Evolutionary conservation across 345 rosid species (phyloP).

Genomic region (Corchorus capsularis): DNA sequence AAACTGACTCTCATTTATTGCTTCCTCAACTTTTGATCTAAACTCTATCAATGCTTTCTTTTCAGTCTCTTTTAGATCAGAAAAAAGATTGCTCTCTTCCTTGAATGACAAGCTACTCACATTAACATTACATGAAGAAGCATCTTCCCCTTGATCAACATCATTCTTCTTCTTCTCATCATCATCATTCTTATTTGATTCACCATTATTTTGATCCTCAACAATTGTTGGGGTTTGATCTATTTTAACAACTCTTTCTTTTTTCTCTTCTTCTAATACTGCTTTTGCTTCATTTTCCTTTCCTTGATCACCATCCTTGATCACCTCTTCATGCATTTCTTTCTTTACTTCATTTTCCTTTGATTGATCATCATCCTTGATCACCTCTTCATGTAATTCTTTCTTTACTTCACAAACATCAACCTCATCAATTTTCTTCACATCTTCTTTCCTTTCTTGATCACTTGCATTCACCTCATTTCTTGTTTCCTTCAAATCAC

Average conservation of each 20-base stretch:
- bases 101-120: conserved; percentile 23
- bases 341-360: not conserved
- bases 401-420: not conserved
- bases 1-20: conserved; percentile 26
- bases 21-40: conserved; percentile 33
- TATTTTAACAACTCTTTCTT: not conserved
- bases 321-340: not conserved
- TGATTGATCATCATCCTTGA: not conserved
- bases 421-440: not conserved
- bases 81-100: conserved; percentile 21
- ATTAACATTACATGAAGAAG: conserved; percentile 4
- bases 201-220: not conserved
- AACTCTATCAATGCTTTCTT: conserved; percentile 31
- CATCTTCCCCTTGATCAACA: not conserved
- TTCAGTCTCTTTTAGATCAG: conserved; percentile 32
- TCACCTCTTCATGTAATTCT: not conserved
- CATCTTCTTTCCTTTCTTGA: not conserved
- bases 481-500: not conserved
- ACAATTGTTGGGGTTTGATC: not conserved
- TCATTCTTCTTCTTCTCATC: not conserved
- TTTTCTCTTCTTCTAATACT: not conserved
- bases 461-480: not conserved
- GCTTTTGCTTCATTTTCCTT: not conserved
- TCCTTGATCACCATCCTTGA: not conserved
- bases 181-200: not conserved